A percentile compares a stretch with the other conserved stretches of the same genome.
phyloP scores from a whole-genome alignment of 1,284 basidiomycete species.

The Heliocybe sulcata region DNA sequence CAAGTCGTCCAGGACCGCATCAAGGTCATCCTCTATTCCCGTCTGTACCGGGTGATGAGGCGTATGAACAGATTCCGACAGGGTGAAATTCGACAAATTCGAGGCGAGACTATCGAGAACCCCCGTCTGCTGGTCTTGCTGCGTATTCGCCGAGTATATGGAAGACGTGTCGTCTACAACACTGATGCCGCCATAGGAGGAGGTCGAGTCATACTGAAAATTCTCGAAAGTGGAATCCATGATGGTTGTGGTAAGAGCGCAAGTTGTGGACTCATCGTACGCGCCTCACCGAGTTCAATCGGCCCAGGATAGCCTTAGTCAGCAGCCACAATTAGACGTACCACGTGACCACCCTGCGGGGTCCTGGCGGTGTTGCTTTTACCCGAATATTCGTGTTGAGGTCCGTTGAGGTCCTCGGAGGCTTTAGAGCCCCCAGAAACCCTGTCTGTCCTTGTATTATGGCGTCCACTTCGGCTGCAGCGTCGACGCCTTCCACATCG shows the following conservation, averaged over 20 bases:
- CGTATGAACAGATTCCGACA: slow-evolving; percentile 23
- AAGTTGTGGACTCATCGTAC: not conserved
- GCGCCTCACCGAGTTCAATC: not conserved
- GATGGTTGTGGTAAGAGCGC: slow-evolving; percentile 5
- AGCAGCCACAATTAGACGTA: not conserved
- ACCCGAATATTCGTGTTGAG: not conserved
- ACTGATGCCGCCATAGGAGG: slow-evolving; percentile 69
- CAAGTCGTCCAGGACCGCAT: slow-evolving; percentile 81
- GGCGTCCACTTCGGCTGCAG: slow-evolving; percentile 3
- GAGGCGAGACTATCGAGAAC: slow-evolving; percentile 59
- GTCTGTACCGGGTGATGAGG: slow-evolving; percentile 4
- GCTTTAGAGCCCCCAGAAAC: not conserved
- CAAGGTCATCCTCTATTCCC: slow-evolving; percentile 75
- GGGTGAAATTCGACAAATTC: slow-evolving; percentile 25
- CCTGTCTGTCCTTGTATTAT: not conserved
- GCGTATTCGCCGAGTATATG: slow-evolving; percentile 69
- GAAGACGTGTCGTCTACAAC: slow-evolving; percentile 82
- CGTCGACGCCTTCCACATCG: not conserved
- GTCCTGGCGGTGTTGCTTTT: not conserved
- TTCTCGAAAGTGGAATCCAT: slow-evolving; percentile 82
- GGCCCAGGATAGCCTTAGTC: not conserved
- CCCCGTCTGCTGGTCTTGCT: slow-evolving; percentile 31
- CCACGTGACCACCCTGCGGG: not conserved
- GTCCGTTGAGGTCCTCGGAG: not conserved
- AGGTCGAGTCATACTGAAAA: slow-evolving; percentile 77